phyloP scores from a whole-genome alignment of 441 rosid genomes.

The Eutrema salsugineum region DNA sequence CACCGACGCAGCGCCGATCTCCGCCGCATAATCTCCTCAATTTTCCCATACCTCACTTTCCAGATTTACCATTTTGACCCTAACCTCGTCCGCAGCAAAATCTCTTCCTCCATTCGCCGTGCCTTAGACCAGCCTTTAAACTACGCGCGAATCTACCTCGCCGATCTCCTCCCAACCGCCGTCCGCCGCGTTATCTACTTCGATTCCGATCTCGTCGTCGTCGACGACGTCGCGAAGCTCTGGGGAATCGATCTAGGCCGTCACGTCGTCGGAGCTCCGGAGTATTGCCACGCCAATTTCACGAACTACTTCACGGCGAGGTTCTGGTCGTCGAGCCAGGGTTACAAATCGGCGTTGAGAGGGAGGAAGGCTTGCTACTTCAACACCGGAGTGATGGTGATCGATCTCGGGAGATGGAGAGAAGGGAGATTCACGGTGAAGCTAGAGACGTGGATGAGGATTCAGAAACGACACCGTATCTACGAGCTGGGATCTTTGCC shows the following conservation, averaged over 20 bases:
- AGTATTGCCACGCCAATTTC: constrained; percentile 76
- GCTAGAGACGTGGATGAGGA: constrained; percentile 66
- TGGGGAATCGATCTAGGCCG: constrained; percentile 45
- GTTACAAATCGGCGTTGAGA: constrained; percentile 34
- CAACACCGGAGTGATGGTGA: constrained; percentile 90
- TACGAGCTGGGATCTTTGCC: constrained; percentile 79
- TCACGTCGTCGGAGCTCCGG: constrained; percentile 70
- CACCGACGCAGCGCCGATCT: constrained; percentile 38
- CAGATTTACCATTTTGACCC: constrained; percentile 53
- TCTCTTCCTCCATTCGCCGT: constrained; percentile 53
- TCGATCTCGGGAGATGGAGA: constrained; percentile 61
- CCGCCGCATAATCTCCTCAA: constrained; percentile 42
- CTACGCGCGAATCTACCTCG: constrained; percentile 74
- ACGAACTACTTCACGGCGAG: constrained; percentile 58
- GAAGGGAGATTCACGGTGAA: constrained; percentile 52
- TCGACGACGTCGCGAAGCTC: constrained; percentile 68
- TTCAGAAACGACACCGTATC: constrained; percentile 56
- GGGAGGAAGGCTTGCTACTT: constrained; percentile 59
- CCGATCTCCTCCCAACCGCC: constrained; percentile 52
- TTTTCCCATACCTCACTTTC: constrained; percentile 50
- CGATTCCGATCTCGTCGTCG: constrained; percentile 76
- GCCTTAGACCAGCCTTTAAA: constrained; percentile 76
- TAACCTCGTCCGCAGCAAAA: constrained; percentile 44
- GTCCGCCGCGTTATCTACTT: constrained; percentile 64
- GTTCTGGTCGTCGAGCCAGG: constrained; percentile 63